Evolutionary conservation across 352 stramenopile genomes (phyloP), one percentile per base, ranked within the genome.

Genomic region (Aphanomyces cochlioides): DNA sequence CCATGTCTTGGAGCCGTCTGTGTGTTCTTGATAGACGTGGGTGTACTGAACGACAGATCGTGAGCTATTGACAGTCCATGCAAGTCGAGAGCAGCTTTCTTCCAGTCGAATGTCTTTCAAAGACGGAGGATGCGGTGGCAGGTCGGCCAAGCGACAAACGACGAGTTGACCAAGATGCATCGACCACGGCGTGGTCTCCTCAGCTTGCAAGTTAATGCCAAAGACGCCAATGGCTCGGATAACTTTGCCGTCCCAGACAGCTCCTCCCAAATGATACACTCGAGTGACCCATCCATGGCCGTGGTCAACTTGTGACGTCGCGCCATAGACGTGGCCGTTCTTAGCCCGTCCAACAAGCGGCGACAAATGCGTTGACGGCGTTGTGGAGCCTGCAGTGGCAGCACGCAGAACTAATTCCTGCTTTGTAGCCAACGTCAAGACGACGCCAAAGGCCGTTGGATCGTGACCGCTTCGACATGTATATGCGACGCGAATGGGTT

Each of bases 191-290:
- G 56, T 10, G 1, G 34, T 1, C 6, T 15, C 10, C 1, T 70
- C 21, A 50, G 36, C 6, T 17, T n/a, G 28, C 10, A 69, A 41
- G 40, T 70, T 70, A 4, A 70, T 47, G 21, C n/a, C 64, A 47
- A 56, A 47, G 10, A 70, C 64, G 5, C 15, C 28, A 19, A 70
- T 47, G 64, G 47, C 48, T 1, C 39, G 12, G 36, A 70, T 48
- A 34, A 56, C 19, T n/a, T 70, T 59, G 48, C 50, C 54, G 37
- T 70, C 64, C 64, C 64, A 70, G 37, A 70, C 38, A 10, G 53
- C 43, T 5, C 64, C 64, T n/a, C 64, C 64, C 36, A 70, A 39
- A 17, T 48, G 37, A 37, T 54, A 70, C 4, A 40, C 28, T 5
- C 64, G 64, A 5, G 64, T 70, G n/a, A 36, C 36, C 64, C 64